Conservation (phyloP, 2,329 filamentous ascomycete genomes). For the Colletotrichum caudatum region DNA sequence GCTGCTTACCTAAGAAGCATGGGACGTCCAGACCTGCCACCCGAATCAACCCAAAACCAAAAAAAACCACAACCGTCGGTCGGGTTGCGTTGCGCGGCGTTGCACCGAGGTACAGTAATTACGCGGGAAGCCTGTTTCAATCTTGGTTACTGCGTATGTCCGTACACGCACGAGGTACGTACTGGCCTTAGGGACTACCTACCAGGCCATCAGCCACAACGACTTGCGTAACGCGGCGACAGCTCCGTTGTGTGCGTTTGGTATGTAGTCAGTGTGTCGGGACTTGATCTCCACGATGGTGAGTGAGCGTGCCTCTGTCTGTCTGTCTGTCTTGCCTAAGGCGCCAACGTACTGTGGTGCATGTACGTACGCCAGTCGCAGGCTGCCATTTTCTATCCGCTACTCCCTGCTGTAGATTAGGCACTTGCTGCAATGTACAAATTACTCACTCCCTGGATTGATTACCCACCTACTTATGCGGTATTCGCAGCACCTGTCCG, state of each 20-base stretch:
- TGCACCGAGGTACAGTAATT: conserved; percentile 1
- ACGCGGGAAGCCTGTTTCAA: conserved; percentile 26
- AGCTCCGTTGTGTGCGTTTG: neutral
- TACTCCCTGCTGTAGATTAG: no score
- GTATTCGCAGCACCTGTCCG: neutral
- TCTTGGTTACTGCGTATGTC: neutral
- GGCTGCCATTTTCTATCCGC: neutral
- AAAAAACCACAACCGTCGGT: conserved; percentile 3
- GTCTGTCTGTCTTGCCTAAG: conserved; percentile 6
- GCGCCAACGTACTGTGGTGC: conserved; percentile 1
- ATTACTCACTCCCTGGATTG: no score
- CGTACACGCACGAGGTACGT: neutral
- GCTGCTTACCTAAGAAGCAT: neutral
- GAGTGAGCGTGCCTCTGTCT: conserved; percentile 4
- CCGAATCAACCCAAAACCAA: conserved; percentile 17
- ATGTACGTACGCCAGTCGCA: conserved; percentile 1
- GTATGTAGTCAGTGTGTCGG: no score
- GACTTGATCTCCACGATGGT: neutral
- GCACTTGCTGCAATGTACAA: no score
- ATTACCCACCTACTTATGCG: no score
- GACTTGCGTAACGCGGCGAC: conserved; percentile 50
- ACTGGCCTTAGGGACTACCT: no score
- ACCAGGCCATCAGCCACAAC: conserved; percentile 46
- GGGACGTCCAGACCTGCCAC: conserved; percentile 7
- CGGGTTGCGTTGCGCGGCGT: neutral